phyloP scores from a whole-genome alignment of 1,284 basidiomycete genomes.

The Amylostereum chailletii region DNA sequence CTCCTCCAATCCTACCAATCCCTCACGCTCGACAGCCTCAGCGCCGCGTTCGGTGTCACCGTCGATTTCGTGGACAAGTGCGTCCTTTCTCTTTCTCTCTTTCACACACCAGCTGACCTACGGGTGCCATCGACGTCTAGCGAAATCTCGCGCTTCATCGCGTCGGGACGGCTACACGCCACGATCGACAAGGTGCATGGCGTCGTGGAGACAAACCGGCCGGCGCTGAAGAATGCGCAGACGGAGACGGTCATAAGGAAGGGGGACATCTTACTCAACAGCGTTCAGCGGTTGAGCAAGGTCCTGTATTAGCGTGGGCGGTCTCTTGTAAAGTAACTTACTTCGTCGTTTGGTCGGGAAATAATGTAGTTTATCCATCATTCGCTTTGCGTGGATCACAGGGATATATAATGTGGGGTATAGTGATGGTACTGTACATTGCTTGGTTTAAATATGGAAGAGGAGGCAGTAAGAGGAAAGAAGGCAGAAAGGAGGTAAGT shows the following conservation, averaged over 20 bases:
- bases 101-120: conserved; percentile 1
- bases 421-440: too few relatives aligned
- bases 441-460: too few relatives aligned
- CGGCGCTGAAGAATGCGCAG: conserved; percentile 79
- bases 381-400: too few relatives aligned
- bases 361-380: too few relatives aligned
- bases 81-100: conserved; percentile 19
- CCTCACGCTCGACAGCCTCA: conserved; percentile 84
- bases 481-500: too few relatives aligned
- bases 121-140: conserved; percentile 27
- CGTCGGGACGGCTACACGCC: conserved; percentile 81
- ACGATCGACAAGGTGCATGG: conserved; percentile 94
- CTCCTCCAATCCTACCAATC: conserved; percentile 88
- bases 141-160: conserved; percentile 91
- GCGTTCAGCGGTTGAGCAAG: conserved; percentile 67
- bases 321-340: too few relatives aligned
- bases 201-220: conserved; percentile 90
- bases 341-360: too few relatives aligned
- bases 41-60: conserved; percentile 85
- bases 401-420: too few relatives aligned
- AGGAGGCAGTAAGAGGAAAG: too few relatives aligned
- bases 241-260: conserved; percentile 88
- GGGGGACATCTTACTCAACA: conserved; percentile 82
- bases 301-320: conserved; percentile 46
- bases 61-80: conserved; percentile 84